phyloP scores from a whole-genome alignment of 2,329 filamentous ascomycete genomes.

The Huntiella savannae region DNA sequence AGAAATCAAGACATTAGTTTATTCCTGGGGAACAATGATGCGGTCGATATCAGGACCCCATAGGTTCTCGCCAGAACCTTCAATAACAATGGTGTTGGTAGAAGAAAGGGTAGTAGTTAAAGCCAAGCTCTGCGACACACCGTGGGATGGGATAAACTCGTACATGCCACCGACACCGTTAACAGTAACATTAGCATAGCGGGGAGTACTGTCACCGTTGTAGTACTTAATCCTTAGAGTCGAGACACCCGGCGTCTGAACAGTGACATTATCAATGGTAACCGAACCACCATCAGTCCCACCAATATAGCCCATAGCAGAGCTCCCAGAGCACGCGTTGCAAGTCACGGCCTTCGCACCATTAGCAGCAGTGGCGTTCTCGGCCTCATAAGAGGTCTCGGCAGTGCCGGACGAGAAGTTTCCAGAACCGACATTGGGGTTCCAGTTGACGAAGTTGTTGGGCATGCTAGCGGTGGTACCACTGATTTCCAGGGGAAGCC shows the following conservation, averaged over 20 bases:
- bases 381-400: constrained; percentile 33
- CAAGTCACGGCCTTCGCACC: constrained; percentile 29
- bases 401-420: not conserved
- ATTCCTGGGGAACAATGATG: constrained; percentile 27
- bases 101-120: constrained; percentile 28
- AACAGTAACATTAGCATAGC: constrained; percentile 35
- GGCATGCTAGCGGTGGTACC: constrained; percentile 29
- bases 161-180: constrained; percentile 32
- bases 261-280: constrained; percentile 27
- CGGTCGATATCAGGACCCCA: constrained; percentile 35
- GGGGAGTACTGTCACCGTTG: constrained; percentile 33
- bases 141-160: constrained; percentile 33
- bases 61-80: constrained; percentile 19
- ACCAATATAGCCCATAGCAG: constrained; percentile 35
- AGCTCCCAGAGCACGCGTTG: constrained; percentile 28
- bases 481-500: constrained; percentile 38
- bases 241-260: constrained; percentile 24
- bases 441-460: constrained; percentile 35
- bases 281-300: constrained; percentile 27
- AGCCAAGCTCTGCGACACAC: constrained; percentile 25
- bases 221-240: constrained; percentile 36
- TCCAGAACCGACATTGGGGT: constrained; percentile 26
- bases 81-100: constrained; percentile 29
- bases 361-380: constrained; percentile 25
- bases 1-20: not conserved